A percentile compares a stretch with the other conserved stretches of the same genome.
Conservation (phyloP, 176 grass and related monocot species). For the Oryza nivara region DNA sequence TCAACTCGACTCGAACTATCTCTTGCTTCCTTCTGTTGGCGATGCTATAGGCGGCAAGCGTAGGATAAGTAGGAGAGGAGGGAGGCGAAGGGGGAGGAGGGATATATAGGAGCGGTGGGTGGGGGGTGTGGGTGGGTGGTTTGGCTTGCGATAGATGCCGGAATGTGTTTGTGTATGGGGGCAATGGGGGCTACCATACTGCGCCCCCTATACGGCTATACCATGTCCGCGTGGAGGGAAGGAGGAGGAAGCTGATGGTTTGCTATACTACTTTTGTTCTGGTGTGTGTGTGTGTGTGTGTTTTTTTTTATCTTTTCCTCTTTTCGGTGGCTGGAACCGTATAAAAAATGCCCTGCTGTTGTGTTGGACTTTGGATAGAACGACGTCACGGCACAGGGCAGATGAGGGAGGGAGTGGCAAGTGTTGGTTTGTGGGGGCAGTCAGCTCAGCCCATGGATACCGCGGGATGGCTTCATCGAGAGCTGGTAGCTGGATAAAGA, state of each 20-base stretch:
- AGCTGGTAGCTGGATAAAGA: background rate
- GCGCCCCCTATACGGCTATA: background rate
- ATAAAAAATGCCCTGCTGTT: background rate
- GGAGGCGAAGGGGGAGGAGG: background rate
- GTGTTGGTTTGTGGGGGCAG: slow-evolving; percentile 1
- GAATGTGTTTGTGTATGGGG: background rate
- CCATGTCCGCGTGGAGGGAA: slow-evolving; percentile 31
- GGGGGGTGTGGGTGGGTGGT: slow-evolving; percentile 3
- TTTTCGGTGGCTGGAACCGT: slow-evolving; percentile 5
- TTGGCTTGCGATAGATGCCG: background rate
- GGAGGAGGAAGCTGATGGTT: background rate
- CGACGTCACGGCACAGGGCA: background rate
- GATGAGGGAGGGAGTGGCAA: background rate
- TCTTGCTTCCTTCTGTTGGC: slow-evolving; percentile 24
- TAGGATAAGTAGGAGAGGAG: background rate
- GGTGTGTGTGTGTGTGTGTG: background rate
- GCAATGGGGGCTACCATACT: background rate
- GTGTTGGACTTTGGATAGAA: background rate
- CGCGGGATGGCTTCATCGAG: slow-evolving; percentile 8
- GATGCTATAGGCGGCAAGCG: background rate
- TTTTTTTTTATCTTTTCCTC: background rate
- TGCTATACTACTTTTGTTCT: background rate
- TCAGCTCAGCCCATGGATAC: slow-evolving; percentile 41
- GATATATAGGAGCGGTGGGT: slow-evolving; percentile 42
- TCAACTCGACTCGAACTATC: background rate